These are phyloP conservation scores for Austroboletus festivus DNA, from an alignment of 768 basidiomycete genomes.

Conservation along the genomic window DNA sequence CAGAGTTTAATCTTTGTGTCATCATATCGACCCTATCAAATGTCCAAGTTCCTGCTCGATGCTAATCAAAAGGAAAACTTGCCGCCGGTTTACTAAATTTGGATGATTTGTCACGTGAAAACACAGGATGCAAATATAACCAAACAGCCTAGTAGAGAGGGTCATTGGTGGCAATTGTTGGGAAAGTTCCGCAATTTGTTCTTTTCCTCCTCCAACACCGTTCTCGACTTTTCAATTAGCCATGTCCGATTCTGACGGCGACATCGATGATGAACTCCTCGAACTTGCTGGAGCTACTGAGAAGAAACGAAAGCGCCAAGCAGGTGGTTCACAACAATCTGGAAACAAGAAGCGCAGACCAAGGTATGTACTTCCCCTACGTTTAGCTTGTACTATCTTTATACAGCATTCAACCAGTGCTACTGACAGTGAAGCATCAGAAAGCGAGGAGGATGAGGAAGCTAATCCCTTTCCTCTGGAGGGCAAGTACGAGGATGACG, in stretches of 20 bases:
- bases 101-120: conserved; percentile 11
- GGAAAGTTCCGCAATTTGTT: not conserved
- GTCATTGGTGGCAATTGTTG: not conserved
- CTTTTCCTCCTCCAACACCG: not conserved
- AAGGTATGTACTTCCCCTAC: conserved; percentile 49
- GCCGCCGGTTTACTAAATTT: conserved; percentile 13
- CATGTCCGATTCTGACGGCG: conserved; percentile 52
- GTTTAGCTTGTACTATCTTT: not conserved
- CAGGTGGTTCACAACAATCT: conserved; percentile 41
- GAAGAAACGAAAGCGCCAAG: conserved; percentile 64
- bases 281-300: conserved; percentile 70
- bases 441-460: conserved; percentile 60
- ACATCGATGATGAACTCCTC: conserved; percentile 70
- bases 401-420: conserved; percentile 26
- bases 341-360: conserved; percentile 66
- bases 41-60: not conserved
- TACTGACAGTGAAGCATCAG: conserved; percentile 45
- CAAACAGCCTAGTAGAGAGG: conserved; percentile 15
- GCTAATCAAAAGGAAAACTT: not conserved
- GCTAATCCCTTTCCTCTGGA: conserved; percentile 84
- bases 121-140: conserved; percentile 15
- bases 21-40: not conserved
- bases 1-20: conserved; percentile 3
- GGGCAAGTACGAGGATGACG: conserved; percentile 84
- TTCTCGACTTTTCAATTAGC: conserved; percentile 2